Conservation (phyloP, 1,284 basidiomycete genomes). For the Austropuccinia psidii region DNA sequence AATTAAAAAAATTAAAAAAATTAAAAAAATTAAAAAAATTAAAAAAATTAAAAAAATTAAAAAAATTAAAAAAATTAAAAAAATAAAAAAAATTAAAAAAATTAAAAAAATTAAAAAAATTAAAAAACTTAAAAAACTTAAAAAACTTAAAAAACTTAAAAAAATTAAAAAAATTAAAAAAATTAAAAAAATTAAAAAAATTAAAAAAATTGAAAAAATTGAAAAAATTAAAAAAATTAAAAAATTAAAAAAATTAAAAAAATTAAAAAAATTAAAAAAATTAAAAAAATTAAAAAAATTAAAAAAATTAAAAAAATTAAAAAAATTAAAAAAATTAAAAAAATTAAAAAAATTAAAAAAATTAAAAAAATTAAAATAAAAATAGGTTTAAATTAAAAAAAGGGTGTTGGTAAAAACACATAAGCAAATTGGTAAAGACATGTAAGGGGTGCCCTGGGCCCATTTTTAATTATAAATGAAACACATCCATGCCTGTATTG, state of each 20-base stretch:
- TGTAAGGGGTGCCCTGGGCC: neutral
- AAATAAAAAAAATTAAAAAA: neutral
- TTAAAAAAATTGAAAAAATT: conserved; percentile 51
- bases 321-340: conserved; percentile 46
- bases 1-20: neutral
- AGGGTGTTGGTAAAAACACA: neutral
- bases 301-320: conserved; percentile 59
- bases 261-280: neutral
- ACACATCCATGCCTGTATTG: too few relatives aligned
- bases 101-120: neutral
- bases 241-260: neutral
- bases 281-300: conserved; percentile 46
- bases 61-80: neutral
- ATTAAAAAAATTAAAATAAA: neutral
- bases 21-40: neutral
- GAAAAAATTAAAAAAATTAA: conserved; percentile 41
- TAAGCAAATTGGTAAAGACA: neutral
- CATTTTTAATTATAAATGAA: too few relatives aligned
- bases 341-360: neutral
- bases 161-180: conserved; percentile 10
- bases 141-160: neutral
- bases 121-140: neutral
- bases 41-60: neutral
- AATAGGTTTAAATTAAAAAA: neutral
- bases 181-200: conserved; percentile 2